Evolutionary conservation across 202 grass and related monocot genomes (phyloP).

Genomic region (Panicum hallii): DNA sequence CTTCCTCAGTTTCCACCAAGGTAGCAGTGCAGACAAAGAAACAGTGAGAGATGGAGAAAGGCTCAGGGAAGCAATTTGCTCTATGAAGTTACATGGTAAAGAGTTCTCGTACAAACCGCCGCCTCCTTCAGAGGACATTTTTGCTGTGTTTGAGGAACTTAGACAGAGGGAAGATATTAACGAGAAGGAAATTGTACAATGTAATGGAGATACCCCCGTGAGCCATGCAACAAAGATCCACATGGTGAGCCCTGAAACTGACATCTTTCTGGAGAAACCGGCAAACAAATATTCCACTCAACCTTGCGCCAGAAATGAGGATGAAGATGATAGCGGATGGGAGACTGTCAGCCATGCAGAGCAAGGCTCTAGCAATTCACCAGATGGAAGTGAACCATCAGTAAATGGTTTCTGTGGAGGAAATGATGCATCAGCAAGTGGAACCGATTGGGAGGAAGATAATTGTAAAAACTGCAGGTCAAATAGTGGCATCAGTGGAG

Average conservation of each 20-base stretch:
- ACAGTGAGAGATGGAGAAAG: constrained; percentile 63
- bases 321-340: constrained; percentile 89
- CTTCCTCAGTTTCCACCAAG: constrained; percentile 53
- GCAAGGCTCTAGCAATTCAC: constrained; percentile 78
- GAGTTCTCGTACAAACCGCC: constrained; percentile 88
- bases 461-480: constrained; percentile 50
- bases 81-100: constrained; percentile 60
- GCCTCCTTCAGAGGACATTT: constrained; percentile 80
- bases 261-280: constrained; percentile 70
- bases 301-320: constrained; percentile 56
- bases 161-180: constrained; percentile 63
- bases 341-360: constrained; percentile 80
- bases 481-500: constrained; percentile 58
- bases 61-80: constrained; percentile 67
- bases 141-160: constrained; percentile 89
- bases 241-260: constrained; percentile 70
- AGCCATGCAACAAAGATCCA: constrained; percentile 52
- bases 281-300: constrained; percentile 50
- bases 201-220: constrained; percentile 41
- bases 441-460: constrained; percentile 63
- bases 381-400: constrained; percentile 74
- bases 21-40: constrained; percentile 47
- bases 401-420: constrained; percentile 62
- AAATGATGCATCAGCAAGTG: constrained; percentile 63
- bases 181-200: constrained; percentile 74